phyloP scores from a whole-genome alignment of 75 land plant species.

The Sequoia sempervirens region DNA sequence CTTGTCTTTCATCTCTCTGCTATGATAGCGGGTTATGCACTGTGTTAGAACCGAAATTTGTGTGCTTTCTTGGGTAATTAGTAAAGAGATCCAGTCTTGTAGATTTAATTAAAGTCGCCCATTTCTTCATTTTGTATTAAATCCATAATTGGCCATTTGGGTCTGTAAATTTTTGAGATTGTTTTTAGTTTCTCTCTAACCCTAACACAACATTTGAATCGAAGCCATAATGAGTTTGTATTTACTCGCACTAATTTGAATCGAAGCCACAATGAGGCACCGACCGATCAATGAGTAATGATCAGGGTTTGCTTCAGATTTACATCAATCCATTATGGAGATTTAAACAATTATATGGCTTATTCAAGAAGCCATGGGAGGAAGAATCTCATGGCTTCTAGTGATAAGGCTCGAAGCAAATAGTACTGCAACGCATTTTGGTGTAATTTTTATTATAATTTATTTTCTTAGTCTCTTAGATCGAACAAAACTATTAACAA shows the following conservation, averaged over 20 bases:
- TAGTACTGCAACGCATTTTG: too few relatives aligned
- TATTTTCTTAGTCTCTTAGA: background rate
- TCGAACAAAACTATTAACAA: too few relatives aligned
- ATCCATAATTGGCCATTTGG: background rate
- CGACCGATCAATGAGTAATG: background rate
- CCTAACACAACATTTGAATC: background rate
- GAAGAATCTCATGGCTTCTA: background rate
- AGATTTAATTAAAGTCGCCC: background rate
- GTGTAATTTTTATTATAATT: background rate
- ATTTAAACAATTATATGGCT: too few relatives aligned
- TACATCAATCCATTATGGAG: too few relatives aligned
- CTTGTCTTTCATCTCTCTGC: background rate
- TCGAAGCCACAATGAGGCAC: background rate
- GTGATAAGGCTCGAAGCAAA: too few relatives aligned
- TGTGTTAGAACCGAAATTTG: background rate
- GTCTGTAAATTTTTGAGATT: background rate
- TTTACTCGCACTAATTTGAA: background rate
- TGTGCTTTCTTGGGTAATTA: background rate
- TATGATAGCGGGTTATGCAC: background rate
- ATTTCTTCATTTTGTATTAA: background rate
- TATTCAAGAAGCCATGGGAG: too few relatives aligned
- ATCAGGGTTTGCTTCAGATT: background rate
- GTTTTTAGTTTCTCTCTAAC: background rate
- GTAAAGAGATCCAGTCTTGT: background rate
- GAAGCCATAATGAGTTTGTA: background rate